Percentiles rank a stretch among this genome's conserved stretches.
These are phyloP conservation scores for Dictyostelium brefeldianum DNA, from an alignment of 78 protist genomes.

Conservation along the genomic window DNA sequence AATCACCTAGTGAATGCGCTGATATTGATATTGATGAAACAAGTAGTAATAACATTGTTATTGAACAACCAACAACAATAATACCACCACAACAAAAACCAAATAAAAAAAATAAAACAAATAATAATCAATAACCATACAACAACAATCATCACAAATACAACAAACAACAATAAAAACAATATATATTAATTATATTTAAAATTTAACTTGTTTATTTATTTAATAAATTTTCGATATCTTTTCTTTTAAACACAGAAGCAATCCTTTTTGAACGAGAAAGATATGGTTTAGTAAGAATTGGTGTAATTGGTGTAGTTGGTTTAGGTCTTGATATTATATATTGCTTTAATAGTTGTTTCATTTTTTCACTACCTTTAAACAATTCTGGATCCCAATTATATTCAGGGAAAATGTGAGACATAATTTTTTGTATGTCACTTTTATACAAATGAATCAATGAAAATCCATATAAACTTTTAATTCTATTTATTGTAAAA, in stretches of 20 bases:
- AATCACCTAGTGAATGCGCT: slow-evolving; percentile 22
- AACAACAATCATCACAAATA: too few relatives aligned
- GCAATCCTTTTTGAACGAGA: too few relatives aligned
- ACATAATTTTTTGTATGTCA: background rate
- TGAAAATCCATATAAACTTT: background rate
- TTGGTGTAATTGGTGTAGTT: too few relatives aligned
- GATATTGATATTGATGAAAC: slow-evolving; percentile 34
- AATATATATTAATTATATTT: too few relatives aligned
- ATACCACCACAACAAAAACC: background rate
- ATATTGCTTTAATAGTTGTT: too few relatives aligned
- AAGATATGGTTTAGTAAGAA: too few relatives aligned
- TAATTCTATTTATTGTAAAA: background rate
- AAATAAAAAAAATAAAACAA: background rate
- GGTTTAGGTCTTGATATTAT: too few relatives aligned
- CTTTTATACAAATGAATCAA: background rate
- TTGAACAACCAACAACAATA: background rate
- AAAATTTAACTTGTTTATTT: too few relatives aligned
- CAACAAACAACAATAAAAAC: too few relatives aligned
- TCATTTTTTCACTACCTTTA: background rate
- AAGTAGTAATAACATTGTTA: background rate
- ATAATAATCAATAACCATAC: background rate
- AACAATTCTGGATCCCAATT: background rate
- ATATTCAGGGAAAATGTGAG: background rate
- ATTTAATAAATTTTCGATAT: too few relatives aligned
- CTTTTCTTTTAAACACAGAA: too few relatives aligned